A percentile compares a stretch with the other conserved stretches of the same genome.
phyloP scores from a whole-genome alignment of 164 flowering plant species.

The Tetracentron sinense region DNA sequence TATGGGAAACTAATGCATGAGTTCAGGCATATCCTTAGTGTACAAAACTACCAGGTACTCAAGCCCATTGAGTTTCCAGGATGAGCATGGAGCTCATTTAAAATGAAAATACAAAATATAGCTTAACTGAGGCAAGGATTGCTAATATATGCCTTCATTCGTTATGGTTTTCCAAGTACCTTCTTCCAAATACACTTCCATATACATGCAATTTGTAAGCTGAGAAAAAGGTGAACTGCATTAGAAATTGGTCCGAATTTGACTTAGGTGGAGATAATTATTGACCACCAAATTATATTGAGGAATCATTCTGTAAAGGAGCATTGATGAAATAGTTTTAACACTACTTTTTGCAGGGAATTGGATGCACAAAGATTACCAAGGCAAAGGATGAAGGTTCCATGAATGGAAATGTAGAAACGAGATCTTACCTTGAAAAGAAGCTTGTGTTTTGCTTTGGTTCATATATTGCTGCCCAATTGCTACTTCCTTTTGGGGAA shows the following conservation, averaged over 20 bases:
- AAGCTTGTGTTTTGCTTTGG: constrained; percentile 97
- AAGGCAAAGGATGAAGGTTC: constrained; percentile 69
- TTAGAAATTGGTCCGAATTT: background rate
- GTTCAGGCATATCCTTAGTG: no score
- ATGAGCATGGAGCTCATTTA: no score
- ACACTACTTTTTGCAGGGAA: constrained; percentile 49
- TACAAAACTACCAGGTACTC: no score
- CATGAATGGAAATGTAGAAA: constrained; percentile 63
- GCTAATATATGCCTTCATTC: no score
- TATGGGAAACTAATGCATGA: background rate
- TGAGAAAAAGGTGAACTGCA: background rate
- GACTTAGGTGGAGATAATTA: background rate
- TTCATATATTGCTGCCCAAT: constrained; percentile 76
- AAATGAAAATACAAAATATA: no score
- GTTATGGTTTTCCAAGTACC: background rate
- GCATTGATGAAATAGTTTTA: constrained; percentile 7
- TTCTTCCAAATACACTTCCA: background rate
- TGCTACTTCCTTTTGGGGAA: constrained; percentile 90
- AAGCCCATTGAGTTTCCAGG: no score
- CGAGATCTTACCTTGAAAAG: constrained; percentile 87
- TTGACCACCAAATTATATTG: background rate
- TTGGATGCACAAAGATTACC: constrained; percentile 89
- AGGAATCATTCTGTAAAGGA: background rate
- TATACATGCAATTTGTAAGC: background rate
- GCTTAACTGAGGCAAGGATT: no score